These are phyloP conservation scores for Oryza officinalis DNA, from an alignment of 176 grass and related monocot species.

Conservation along the genomic window DNA sequence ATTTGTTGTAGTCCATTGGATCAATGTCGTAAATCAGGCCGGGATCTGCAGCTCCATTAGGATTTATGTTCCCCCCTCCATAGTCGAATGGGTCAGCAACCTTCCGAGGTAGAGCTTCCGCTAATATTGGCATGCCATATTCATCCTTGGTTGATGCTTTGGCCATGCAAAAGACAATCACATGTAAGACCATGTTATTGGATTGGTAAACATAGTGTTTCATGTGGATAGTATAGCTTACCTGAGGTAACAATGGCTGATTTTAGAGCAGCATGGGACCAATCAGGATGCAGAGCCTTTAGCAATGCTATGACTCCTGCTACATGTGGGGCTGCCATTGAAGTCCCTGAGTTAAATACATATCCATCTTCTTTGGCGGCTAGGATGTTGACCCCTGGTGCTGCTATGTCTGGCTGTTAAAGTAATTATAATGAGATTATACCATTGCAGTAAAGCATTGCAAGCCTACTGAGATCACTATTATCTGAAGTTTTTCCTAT, in stretches of 20 bases:
- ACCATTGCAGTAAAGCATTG: background rate
- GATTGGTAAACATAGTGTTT: background rate
- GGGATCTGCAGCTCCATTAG: constrained; percentile 45
- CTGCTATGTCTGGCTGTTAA: constrained; percentile 55
- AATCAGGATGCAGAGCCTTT: constrained; percentile 46
- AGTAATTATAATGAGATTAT: constrained; percentile 4
- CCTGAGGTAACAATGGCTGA: constrained; percentile 53
- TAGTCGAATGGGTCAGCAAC: constrained; percentile 59
- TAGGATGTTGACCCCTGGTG: constrained; percentile 48
- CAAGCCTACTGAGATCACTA: background rate
- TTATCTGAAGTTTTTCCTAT: background rate
- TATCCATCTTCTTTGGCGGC: constrained; percentile 38
- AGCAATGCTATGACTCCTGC: constrained; percentile 46
- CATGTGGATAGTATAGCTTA: background rate
- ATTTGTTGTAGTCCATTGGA: constrained; percentile 42
- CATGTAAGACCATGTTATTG: background rate
- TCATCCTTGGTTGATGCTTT: constrained; percentile 42
- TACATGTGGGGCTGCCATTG: constrained; percentile 50
- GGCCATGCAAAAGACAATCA: background rate
- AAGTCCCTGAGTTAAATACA: constrained; percentile 28
- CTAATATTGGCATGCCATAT: constrained; percentile 43
- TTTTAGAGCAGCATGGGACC: constrained; percentile 51
- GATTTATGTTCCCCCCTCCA: constrained; percentile 53
- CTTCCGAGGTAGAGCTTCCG: constrained; percentile 45
- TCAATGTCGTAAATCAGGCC: constrained; percentile 43